Conservation (phyloP, 345 rosid genomes). For the Luvunga scandens region DNA sequence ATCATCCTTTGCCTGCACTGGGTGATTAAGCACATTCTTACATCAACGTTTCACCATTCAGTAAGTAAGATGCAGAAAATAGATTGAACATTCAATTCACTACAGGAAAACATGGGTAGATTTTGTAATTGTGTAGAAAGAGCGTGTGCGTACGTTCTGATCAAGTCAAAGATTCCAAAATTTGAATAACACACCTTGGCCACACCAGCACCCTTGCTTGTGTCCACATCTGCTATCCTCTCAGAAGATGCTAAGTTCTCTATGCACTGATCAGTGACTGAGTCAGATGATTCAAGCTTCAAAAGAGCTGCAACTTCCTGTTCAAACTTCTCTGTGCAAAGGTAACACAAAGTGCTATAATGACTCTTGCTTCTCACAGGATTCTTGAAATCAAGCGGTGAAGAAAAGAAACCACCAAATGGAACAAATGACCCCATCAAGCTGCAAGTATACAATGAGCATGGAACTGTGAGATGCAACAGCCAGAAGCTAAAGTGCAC, state of each 20-base stretch:
- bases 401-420: constrained; percentile 69
- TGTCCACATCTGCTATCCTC: constrained; percentile 35
- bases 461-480: constrained; percentile 40
- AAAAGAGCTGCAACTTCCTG: constrained; percentile 46
- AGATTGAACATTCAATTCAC: not conserved
- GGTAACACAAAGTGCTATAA: constrained; percentile 39
- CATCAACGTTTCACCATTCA: constrained; percentile 19
- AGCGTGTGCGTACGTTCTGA: not conserved
- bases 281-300: constrained; percentile 34
- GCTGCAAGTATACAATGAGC: constrained; percentile 47
- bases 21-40: constrained; percentile 38
- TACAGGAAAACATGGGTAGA: not conserved
- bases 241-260: constrained; percentile 52
- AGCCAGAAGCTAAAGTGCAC: constrained; percentile 18
- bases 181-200: constrained; percentile 38
- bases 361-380: constrained; percentile 35
- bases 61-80: constrained; percentile 5
- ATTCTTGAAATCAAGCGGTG: constrained; percentile 41
- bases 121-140: not conserved
- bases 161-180: constrained; percentile 12
- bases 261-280: constrained; percentile 41
- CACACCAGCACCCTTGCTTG: constrained; percentile 28
- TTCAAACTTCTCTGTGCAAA: constrained; percentile 58
- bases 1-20: constrained; percentile 63
- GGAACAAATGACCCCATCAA: constrained; percentile 79